phyloP scores from a whole-genome alignment of 129 eudicot genomes.

The Kitagawia praeruptora region DNA sequence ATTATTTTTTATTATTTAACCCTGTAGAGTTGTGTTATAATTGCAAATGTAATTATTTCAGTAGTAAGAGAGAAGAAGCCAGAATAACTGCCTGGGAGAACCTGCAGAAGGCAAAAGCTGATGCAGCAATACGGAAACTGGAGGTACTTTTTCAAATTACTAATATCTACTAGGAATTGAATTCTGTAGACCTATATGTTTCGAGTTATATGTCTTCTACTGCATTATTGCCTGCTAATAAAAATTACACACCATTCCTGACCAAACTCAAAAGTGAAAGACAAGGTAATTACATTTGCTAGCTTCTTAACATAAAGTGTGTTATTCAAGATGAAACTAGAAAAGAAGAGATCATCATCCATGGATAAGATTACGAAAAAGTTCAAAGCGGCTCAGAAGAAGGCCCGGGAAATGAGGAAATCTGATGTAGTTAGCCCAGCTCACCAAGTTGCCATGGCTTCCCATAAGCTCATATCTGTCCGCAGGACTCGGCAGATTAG shows the following conservation, averaged over 20 bases:
- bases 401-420: conserved; percentile 82
- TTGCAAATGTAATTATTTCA: conserved; percentile 18
- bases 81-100: conserved; percentile 92
- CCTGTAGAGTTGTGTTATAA: neutral
- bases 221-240: conserved; percentile 3
- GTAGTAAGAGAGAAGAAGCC: conserved; percentile 81
- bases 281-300: neutral
- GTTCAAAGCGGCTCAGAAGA: conserved; percentile 67
- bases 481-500: conserved; percentile 47
- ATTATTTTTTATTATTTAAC: neutral
- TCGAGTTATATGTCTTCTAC: neutral
- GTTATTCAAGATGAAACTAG: conserved; percentile 74
- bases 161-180: neutral
- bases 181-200: neutral
- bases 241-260: neutral
- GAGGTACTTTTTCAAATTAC: conserved; percentile 45
- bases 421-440: conserved; percentile 36
- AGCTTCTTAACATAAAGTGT: conserved; percentile 20
- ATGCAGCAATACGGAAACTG: conserved; percentile 69
- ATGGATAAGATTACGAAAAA: conserved; percentile 88
- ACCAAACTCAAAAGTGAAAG: neutral
- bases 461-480: conserved; percentile 38
- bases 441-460: conserved; percentile 34
- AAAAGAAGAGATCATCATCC: conserved; percentile 80
- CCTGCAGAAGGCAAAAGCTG: conserved; percentile 94